Evolutionary conservation across 2,329 filamentous ascomycete genomes (phyloP).

Genomic region (Pseudocercospora fijiensis): DNA sequence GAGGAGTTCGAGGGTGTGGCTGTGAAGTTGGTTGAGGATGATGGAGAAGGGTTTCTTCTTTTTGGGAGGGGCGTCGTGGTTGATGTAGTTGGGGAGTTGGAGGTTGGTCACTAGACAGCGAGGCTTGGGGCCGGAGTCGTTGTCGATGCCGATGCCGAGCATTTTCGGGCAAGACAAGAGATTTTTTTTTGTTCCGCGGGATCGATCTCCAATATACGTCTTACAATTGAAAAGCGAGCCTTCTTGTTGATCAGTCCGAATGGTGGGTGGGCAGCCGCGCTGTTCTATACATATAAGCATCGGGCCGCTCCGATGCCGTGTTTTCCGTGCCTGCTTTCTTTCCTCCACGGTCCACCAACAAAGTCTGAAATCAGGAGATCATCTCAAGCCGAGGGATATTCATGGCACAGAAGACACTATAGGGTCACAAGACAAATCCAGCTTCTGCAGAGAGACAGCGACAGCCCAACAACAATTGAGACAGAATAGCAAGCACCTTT

Average conservation of each 20-base stretch:
- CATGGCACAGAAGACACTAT: too few species aligned
- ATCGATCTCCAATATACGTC: too few species aligned
- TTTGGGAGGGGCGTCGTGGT: slow-evolving; percentile 66
- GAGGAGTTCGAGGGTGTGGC: slow-evolving; percentile 72
- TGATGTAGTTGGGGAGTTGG: slow-evolving; percentile 64
- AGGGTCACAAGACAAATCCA: too few species aligned
- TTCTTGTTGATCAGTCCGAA: neutral
- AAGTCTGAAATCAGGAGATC: too few species aligned
- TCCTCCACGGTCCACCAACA: too few species aligned
- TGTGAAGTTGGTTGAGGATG: slow-evolving; percentile 63
- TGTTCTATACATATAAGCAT: too few species aligned
- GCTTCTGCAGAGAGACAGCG: neutral
- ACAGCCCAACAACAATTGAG: neutral
- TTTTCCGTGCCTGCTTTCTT: too few species aligned
- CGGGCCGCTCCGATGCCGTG: neutral
- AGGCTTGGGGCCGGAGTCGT: slow-evolving; percentile 27
- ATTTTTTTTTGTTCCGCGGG: too few species aligned
- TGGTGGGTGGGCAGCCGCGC: too few species aligned
- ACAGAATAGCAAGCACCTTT: neutral
- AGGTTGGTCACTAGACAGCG: slow-evolving; percentile 76
- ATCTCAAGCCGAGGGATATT: too few species aligned
- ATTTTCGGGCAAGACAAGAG: too few species aligned
- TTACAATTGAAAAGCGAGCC: neutral
- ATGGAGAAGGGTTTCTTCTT: slow-evolving; percentile 76
- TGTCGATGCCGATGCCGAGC: slow-evolving; percentile 19